These are phyloP conservation scores for Iris macrosiphon DNA, from an alignment of 106 monocot species.

Conservation along the genomic window DNA sequence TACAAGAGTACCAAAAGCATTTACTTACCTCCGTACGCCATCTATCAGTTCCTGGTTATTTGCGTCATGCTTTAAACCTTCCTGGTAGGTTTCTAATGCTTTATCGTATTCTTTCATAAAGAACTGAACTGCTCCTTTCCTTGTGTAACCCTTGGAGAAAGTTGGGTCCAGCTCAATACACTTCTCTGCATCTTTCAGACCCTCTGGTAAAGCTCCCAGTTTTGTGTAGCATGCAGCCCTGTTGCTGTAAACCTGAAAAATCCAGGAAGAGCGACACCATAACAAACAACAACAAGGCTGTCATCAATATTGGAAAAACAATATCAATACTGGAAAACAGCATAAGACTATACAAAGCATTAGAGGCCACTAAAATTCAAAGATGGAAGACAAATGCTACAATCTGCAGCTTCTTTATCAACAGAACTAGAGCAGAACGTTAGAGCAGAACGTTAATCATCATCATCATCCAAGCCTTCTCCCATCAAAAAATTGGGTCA, in stretches of 20 bases:
- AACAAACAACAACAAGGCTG: no score
- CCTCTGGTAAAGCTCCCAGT: conserved; percentile 76
- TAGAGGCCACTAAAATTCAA: no score
- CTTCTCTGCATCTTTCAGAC: conserved; percentile 86
- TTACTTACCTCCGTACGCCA: conserved; percentile 59
- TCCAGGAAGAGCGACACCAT: no score
- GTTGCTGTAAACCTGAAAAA: conserved; percentile 95
- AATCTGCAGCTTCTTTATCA: no score
- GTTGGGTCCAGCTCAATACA: conserved; percentile 89
- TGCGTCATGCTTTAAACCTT: conserved; percentile 69
- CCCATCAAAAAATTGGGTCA: no score
- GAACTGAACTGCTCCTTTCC: conserved; percentile 82
- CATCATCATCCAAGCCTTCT: no score
- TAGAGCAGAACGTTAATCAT: no score
- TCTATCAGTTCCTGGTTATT: conserved; percentile 72
- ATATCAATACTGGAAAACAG: no score
- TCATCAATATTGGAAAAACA: no score
- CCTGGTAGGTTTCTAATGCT: conserved; percentile 88
- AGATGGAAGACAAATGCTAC: no score
- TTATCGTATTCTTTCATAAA: conserved; percentile 96
- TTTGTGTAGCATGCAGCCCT: conserved; percentile 90
- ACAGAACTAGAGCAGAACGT: no score
- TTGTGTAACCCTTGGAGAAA: conserved; percentile 72
- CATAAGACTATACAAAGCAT: background rate
- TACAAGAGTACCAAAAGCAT: no score